Conservation (phyloP, 1,284 basidiomycete genomes). For the Ceratobasidium sp. region DNA sequence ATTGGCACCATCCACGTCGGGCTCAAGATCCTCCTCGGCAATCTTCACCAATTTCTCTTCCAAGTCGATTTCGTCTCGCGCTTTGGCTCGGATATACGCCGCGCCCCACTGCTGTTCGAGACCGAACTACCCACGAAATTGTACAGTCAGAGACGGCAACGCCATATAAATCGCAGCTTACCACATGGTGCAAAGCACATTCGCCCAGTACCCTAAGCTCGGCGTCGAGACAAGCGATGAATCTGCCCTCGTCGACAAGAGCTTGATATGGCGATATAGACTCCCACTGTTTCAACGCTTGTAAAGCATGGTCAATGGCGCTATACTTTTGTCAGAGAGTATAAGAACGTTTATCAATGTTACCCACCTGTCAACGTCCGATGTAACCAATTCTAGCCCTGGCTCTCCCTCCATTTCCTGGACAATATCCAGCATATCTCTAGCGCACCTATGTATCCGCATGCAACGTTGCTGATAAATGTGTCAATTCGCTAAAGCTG, state of each 20-base stretch:
- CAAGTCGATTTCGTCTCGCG: constrained; percentile 23
- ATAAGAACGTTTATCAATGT: neutral
- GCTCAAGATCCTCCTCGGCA: constrained; percentile 31
- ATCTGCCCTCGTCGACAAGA: constrained; percentile 27
- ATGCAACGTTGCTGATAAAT: constrained; percentile 18
- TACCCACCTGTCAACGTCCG: constrained; percentile 15
- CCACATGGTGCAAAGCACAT: constrained; percentile 33
- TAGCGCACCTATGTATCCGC: constrained; percentile 22
- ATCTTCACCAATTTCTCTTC: constrained; percentile 21
- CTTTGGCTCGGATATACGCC: constrained; percentile 24
- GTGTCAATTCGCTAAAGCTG: neutral
- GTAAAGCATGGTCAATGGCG: neutral
- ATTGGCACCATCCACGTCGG: constrained; percentile 1
- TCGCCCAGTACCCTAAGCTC: constrained; percentile 27
- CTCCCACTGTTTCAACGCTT: constrained; percentile 29
- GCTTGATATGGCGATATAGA: constrained; percentile 40
- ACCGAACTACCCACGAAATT: constrained; percentile 4
- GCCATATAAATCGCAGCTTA: neutral
- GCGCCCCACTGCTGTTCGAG: constrained; percentile 31
- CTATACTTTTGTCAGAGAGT: neutral
- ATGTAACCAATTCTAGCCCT: constrained; percentile 22
- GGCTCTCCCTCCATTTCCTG: constrained; percentile 40
- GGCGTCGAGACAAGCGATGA: constrained; percentile 13
- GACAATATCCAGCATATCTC: constrained; percentile 33
- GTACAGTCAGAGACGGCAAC: neutral